phyloP scores from a whole-genome alignment of 441 rosid genomes.

The Viola pubescens region DNA sequence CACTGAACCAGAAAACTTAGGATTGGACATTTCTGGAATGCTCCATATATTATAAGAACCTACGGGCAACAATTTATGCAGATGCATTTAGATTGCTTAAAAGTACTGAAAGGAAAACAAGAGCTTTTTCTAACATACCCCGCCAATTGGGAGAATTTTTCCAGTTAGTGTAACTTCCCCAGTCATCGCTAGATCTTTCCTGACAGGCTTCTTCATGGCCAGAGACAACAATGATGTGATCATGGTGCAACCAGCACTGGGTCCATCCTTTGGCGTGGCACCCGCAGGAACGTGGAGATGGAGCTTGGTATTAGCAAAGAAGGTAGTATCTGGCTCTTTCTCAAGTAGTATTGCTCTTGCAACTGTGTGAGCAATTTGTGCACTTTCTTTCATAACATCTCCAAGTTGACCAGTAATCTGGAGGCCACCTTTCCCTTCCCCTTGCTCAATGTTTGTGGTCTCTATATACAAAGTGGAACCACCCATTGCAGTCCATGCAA shows the following conservation, averaged over 20 bases:
- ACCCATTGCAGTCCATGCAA: slow-evolving; percentile 98
- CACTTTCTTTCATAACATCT: slow-evolving; percentile 97
- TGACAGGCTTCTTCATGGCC: slow-evolving; percentile 63
- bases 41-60: too few relatives aligned
- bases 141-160: slow-evolving; percentile 86
- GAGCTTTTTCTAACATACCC: slow-evolving; percentile 42
- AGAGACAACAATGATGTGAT: slow-evolving; percentile 86
- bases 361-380: slow-evolving; percentile 81
- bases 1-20: too few relatives aligned
- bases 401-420: slow-evolving; percentile 79
- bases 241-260: slow-evolving; percentile 98
- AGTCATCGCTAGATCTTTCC: slow-evolving; percentile 87
- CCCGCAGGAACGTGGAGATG: slow-evolving; percentile 97
- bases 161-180: slow-evolving; percentile 90
- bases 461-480: slow-evolving; percentile 90
- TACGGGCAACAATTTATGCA: too few relatives aligned
- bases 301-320: slow-evolving; percentile 69
- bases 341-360: slow-evolving; percentile 54
- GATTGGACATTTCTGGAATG: too few relatives aligned
- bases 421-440: slow-evolving; percentile 74
- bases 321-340: slow-evolving; percentile 55
- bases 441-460: slow-evolving; percentile 68
- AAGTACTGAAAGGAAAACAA: neutral
- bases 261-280: slow-evolving; percentile 88
- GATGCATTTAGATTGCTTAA: too few relatives aligned